A percentile compares a stretch with the other conserved stretches of the same genome.
Conservation (phyloP, 2,329 filamentous ascomycete genomes). For the Sphaerulina musiva region DNA sequence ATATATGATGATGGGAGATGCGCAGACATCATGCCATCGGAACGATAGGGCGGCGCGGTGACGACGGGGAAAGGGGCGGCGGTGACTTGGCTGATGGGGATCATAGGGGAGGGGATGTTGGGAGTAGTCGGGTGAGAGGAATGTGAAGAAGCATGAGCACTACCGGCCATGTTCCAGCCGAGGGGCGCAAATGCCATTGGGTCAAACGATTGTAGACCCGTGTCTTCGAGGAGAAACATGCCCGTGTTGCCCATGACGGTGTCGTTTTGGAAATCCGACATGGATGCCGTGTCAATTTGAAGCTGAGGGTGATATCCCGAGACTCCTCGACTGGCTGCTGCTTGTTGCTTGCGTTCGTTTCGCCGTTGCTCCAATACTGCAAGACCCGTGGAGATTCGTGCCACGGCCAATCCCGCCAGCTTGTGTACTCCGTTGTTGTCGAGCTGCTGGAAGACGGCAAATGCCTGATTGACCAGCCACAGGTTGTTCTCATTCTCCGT, state of each 20-base stretch:
- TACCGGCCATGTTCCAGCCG: constrained; percentile 28
- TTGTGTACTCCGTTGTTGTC: constrained; percentile 40
- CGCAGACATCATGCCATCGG: constrained; percentile 16
- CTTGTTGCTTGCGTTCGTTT: constrained; percentile 18
- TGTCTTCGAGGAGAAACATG: constrained; percentile 45
- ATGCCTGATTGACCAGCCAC: constrained; percentile 38
- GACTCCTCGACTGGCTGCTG: constrained; percentile 9
- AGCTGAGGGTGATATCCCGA: constrained; percentile 17
- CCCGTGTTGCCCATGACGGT: constrained; percentile 44
- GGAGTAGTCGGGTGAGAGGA: constrained; percentile 19
- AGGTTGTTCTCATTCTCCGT: constrained; percentile 35
- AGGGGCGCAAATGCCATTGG: constrained; percentile 26
- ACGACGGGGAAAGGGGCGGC: constrained; percentile 30
- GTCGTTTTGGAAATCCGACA: constrained; percentile 30
- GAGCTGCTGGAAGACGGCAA: constrained; percentile 39
- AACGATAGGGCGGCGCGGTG: constrained; percentile 23
- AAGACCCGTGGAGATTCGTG: constrained; percentile 34
- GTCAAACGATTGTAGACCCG: constrained; percentile 36
- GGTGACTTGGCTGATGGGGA: constrained; percentile 29
- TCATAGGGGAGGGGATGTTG: constrained; percentile 21
- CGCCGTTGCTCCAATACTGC: constrained; percentile 19
- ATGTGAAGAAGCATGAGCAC: constrained; percentile 18
- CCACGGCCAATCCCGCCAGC: constrained; percentile 41
- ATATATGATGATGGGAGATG: constrained; percentile 27
- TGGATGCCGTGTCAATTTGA: constrained; percentile 22